phyloP scores from a whole-genome alignment of 371 early-diverging fungal species.

The Mortierella polycephala region DNA sequence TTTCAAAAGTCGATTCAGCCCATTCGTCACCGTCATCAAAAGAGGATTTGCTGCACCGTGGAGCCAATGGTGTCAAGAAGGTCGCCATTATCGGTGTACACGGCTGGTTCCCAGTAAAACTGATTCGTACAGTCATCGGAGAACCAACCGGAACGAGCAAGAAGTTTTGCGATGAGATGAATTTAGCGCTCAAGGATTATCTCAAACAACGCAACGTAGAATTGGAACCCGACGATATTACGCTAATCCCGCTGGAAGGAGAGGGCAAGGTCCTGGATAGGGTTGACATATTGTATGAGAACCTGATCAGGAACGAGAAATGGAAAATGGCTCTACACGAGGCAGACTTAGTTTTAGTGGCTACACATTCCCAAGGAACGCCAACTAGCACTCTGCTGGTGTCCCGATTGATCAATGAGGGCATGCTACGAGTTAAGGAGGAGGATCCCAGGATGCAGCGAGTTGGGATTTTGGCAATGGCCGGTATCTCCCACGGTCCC shows the following conservation, averaged over 20 bases:
- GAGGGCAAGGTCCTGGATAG: conserved; percentile 91
- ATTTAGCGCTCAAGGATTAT: conserved; percentile 65
- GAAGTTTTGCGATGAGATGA: conserved; percentile 90
- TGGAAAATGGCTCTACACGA: conserved; percentile 60
- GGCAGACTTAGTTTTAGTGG: conserved; percentile 87
- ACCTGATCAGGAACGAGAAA: conserved; percentile 59
- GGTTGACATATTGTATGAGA: conserved; percentile 76
- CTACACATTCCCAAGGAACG: conserved; percentile 93
- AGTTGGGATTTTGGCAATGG: conserved; percentile 88
- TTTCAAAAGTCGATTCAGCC: conserved; percentile 1
- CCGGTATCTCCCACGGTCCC: conserved; percentile 92
- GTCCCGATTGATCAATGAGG: conserved; percentile 72
- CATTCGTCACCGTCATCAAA: not conserved
- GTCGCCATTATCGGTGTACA: conserved; percentile 82
- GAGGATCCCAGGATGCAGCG: conserved; percentile 68
- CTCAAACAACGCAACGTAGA: conserved; percentile 65
- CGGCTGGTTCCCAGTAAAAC: conserved; percentile 88
- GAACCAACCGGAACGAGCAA: conserved; percentile 93
- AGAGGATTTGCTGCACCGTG: conserved; percentile 16
- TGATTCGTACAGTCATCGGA: conserved; percentile 81
- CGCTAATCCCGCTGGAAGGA: conserved; percentile 85
- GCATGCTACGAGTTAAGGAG: conserved; percentile 58
- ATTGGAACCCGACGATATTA: conserved; percentile 66
- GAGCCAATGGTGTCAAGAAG: conserved; percentile 49
- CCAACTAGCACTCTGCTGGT: conserved; percentile 86